Evolutionary conservation across 768 basidiomycete species (phyloP).

Genomic region (Candolleomyces aberdarensis): DNA sequence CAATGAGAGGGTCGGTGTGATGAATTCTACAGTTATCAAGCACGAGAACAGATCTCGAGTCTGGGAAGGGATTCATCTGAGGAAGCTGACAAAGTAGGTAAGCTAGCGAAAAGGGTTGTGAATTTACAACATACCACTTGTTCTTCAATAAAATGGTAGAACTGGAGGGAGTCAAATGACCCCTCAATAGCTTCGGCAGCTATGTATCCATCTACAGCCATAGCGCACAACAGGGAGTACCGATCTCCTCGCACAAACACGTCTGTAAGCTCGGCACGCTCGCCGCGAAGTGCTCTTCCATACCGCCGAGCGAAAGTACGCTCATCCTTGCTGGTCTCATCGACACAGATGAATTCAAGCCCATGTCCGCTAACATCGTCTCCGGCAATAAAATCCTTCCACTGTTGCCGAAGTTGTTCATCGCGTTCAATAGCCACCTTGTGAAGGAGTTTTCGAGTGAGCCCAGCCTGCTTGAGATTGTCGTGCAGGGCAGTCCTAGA

Average conservation of each 20-base stretch:
- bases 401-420: constrained; percentile 5
- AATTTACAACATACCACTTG: constrained; percentile 20
- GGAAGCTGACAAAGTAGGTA: constrained; percentile 2
- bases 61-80: constrained; percentile 20
- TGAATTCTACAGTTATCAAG: constrained; percentile 27
- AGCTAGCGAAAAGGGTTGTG: not conserved
- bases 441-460: constrained; percentile 61
- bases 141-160: constrained; percentile 27
- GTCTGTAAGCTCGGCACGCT: constrained; percentile 15
- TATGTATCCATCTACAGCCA: constrained; percentile 27
- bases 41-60: constrained; percentile 17
- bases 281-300: constrained; percentile 21
- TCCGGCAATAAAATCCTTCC: constrained; percentile 6
- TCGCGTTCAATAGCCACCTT: constrained; percentile 22
- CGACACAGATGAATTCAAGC: constrained; percentile 18
- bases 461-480: constrained; percentile 68
- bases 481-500: constrained; percentile 35
- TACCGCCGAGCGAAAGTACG: constrained; percentile 21
- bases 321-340: constrained; percentile 32
- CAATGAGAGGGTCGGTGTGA: constrained; percentile 13
- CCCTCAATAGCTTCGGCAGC: constrained; percentile 21
- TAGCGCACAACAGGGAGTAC: constrained; percentile 27
- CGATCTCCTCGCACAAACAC: constrained; percentile 21
- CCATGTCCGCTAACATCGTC: constrained; percentile 3
- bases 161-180: constrained; percentile 20